Conservation (phyloP, 2,329 filamentous ascomycete genomes). For the Fusarium odoratissimum region DNA sequence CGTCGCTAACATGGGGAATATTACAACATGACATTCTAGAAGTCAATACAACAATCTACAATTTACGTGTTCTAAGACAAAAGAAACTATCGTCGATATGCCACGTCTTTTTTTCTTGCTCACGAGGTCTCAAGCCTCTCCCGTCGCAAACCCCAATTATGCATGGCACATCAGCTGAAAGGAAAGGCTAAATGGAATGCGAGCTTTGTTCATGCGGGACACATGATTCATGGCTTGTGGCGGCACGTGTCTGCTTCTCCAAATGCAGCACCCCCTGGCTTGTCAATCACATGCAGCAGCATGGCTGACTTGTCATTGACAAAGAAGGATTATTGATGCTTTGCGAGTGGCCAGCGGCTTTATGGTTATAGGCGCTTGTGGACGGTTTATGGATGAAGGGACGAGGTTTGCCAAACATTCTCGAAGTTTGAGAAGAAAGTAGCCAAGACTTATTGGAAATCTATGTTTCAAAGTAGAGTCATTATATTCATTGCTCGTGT, state of each 20-base stretch:
- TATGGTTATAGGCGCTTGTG: background rate
- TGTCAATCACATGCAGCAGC: slow-evolving; percentile 23
- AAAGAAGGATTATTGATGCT: background rate
- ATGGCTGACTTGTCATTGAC: slow-evolving; percentile 7
- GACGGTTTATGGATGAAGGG: background rate
- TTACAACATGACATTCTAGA: background rate
- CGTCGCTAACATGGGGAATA: slow-evolving; percentile 19
- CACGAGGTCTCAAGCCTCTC: slow-evolving; percentile 19
- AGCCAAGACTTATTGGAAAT: background rate
- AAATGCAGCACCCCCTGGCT: slow-evolving; percentile 19
- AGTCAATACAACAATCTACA: background rate
- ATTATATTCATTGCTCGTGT: background rate
- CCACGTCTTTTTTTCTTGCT: background rate
- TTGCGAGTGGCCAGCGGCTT: background rate
- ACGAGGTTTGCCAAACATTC: background rate
- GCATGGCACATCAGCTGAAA: slow-evolving; percentile 1
- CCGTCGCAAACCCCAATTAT: background rate
- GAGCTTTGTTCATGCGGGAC: slow-evolving; percentile 18
- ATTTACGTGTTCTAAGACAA: background rate
- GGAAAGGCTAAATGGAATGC: slow-evolving; percentile 16
- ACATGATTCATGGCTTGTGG: slow-evolving; percentile 33
- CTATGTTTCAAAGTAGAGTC: background rate
- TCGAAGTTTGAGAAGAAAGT: background rate
- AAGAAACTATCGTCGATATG: background rate
- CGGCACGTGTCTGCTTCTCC: slow-evolving; percentile 26